phyloP scores from a whole-genome alignment of 345 rosid genomes.

The Nasturtium officinale region DNA sequence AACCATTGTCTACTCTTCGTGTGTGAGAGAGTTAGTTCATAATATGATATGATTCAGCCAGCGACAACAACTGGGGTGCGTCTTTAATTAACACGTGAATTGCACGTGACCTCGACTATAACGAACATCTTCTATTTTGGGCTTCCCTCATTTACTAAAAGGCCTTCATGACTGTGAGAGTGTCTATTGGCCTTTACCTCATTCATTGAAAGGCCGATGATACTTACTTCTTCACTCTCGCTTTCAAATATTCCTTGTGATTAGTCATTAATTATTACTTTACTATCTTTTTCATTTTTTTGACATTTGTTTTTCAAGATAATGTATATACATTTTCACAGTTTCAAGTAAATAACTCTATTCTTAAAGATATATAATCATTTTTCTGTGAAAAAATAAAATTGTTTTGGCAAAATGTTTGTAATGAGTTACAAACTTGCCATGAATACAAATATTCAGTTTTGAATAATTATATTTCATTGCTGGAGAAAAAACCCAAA shows the following conservation, averaged over 20 bases:
- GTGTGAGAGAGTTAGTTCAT: slow-evolving; percentile 12
- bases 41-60: too few relatives aligned
- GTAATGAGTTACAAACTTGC: not conserved
- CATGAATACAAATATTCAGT: not conserved
- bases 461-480: not conserved
- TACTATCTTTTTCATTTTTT: not conserved
- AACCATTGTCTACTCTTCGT: slow-evolving; percentile 47
- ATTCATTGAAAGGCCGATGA: not conserved
- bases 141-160: slow-evolving; percentile 4
- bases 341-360: not conserved
- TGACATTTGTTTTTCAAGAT: not conserved
- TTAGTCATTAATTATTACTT: too few relatives aligned
- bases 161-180: not conserved
- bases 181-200: not conserved
- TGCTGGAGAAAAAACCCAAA: not conserved
- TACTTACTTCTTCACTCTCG: not conserved
- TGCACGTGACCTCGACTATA: slow-evolving; percentile 25
- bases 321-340: not conserved
- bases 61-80: slow-evolving; percentile 23
- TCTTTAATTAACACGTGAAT: slow-evolving; percentile 9
- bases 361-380: too few relatives aligned
- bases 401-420: too few relatives aligned
- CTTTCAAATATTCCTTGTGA: not conserved
- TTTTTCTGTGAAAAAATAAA: not conserved
- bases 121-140: not conserved